Base-by-base conservation (phyloP, 192 early-diverging fungal genomes). In the Backusella morwellensis region DNA sequence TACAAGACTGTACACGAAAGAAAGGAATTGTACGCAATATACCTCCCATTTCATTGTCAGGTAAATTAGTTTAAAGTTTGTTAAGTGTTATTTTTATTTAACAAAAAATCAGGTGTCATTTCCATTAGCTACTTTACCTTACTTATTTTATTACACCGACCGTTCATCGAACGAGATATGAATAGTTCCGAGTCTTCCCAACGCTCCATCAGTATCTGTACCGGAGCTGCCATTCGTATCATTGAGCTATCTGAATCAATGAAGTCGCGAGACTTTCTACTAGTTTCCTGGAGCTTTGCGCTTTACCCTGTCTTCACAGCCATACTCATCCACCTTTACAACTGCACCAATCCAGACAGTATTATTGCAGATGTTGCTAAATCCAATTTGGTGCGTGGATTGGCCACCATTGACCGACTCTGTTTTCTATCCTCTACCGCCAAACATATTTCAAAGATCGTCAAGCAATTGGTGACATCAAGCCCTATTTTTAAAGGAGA, bases 121-220 rank as follows among this genome's bases (percentile, higher is more conserved):
- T 85, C 86, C 11, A 70, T 87, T 14, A 66, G 80, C 12, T 90
- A 88, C 77, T 85, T 86, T 66, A 81, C 85, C 0, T 67, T 79
- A 7, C 72, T 90, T 41, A 87, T 85, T 50, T 72, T 90, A 26
- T 73, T 90, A 29, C 88, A 90, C 77, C 83, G 87, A 11, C 88
- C 88, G 0, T 90, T 87, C 70, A 85, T 82, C 79, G 81, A 68
- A 76, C 32, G 50, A 32, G 32, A 32, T 32, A 32, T 32, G 26
- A 36, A 79, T 29, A 73, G 76, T 12, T 68, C 77, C 2, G 47
- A 73, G 29, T 83, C 78, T 2, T 66, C 77, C 11, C 41, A 79
- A 19, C 63, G 72, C 17, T 83, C 81, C 0, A 63, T 79, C 12
- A 52, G n/a, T n/a, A 83, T 83, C 36, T 83, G 81, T 35, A 83